phyloP scores from a whole-genome alignment of 176 grass and related monocot genomes.

The Aegilops tauschii region DNA sequence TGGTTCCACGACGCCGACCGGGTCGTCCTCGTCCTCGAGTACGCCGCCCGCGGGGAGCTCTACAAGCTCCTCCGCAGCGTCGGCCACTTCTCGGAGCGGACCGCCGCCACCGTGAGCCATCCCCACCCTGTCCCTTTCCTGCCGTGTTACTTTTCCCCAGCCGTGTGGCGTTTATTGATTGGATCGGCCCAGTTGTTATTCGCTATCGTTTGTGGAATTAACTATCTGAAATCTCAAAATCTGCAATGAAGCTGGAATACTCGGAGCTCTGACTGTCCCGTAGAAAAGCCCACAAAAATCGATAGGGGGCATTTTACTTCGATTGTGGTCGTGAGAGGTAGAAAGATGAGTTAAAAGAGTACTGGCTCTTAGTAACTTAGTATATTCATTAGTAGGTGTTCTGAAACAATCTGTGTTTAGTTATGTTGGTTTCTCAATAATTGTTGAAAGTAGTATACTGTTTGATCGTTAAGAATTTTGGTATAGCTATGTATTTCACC shows the following conservation, averaged over 20 bases:
- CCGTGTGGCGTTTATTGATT: not conserved
- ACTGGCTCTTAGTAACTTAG: not conserved
- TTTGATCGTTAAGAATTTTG: not conserved
- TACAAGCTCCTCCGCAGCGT: slow-evolving; percentile 73
- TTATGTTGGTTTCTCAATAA: not conserved
- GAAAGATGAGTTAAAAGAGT: not conserved
- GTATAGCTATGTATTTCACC: not conserved
- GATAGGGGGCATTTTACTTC: not conserved
- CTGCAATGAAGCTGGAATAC: not conserved
- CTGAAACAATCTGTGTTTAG: not conserved
- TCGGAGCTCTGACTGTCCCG: not conserved
- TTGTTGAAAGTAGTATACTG: not conserved
- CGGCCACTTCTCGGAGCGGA: slow-evolving; percentile 57
- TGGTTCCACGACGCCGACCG: slow-evolving; percentile 83
- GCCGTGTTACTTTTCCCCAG: not conserved
- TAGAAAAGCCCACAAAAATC: not conserved
- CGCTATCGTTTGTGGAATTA: not conserved
- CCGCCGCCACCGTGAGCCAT: slow-evolving; percentile 56
- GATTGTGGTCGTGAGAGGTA: not conserved
- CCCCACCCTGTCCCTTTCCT: not conserved
- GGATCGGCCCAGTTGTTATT: not conserved
- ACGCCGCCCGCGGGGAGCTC: slow-evolving; percentile 63
- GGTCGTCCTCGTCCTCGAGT: slow-evolving; percentile 85
- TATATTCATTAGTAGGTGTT: not conserved
- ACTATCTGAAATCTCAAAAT: not conserved